Base-by-base conservation (phyloP, 768 basidiomycete species). In the Porphyrellus cyaneotinctus region DNA sequence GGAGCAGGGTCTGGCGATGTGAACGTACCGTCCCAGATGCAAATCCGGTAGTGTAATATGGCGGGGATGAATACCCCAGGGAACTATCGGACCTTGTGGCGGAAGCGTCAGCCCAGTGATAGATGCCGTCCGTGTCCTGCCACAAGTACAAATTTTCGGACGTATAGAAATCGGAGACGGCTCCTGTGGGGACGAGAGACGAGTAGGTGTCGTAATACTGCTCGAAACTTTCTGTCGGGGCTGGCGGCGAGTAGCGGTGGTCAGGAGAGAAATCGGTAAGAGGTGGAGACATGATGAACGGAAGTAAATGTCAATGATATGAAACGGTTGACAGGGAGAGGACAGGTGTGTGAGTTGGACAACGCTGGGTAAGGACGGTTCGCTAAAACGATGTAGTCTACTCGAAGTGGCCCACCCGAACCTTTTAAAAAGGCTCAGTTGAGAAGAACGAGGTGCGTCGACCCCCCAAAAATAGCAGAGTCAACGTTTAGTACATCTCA, bases 121-220 rank as follows among this genome's bases (percentile, higher is more conserved):
- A 70, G 46, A 49, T 47, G 49, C 66, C 64, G 36, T 63, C 59
- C 37, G 44, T 32, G 55, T 65, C 66, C 44, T 68, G 66, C 55
- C 57, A 66, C 47, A 68, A 38, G 57, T 57, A 63, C 7, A 65
- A 53, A 51, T 66, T 70, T 58, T 60, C 66, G 18, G 66, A 56
- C 0, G 64, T 53, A 37, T 66, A 63, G 54, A 58, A 59, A 55
- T 68, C 64, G 9, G 63, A 45, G 32, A 28, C 38, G 45, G 50
- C 13, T 26, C 26, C 33, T 6, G 56, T 17, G 42, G 65, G 58
- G 41, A 24, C n/a, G 52, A 67, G 51, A 33, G 65, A 15, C 1
- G 59, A 17, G 39, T 53, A 59, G 17, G 59, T 0, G 33, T 67
- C 68, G 43, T 58, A 70, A 43, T 54, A 61, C 9, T 61, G 55